Percentiles rank a stretch among this genome's conserved stretches.
phyloP scores from a whole-genome alignment of 2,329 filamentous ascomycete genomes.

The Ramichloridium luteum region DNA sequence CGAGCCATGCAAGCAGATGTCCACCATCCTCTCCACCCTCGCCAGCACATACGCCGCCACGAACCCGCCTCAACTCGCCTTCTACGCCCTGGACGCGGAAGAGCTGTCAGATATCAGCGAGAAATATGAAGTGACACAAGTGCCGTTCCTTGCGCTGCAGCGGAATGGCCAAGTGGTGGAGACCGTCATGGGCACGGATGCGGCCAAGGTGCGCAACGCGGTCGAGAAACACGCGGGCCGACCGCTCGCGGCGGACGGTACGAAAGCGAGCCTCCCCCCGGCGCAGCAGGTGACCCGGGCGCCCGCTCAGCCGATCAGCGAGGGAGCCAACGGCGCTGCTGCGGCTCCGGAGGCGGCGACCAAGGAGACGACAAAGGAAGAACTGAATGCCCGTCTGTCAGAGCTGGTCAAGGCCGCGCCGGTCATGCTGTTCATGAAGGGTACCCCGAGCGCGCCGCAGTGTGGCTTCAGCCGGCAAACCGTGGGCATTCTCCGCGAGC shows the following conservation, averaged over 20 bases:
- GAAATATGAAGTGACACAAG: slow-evolving; percentile 83
- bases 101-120: slow-evolving; percentile 87
- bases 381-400: slow-evolving; percentile 65
- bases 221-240: slow-evolving; percentile 66
- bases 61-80: slow-evolving; percentile 55
- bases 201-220: slow-evolving; percentile 67
- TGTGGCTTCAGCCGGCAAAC: slow-evolving; percentile 90
- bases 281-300: slow-evolving; percentile 25
- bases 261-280: slow-evolving; percentile 28
- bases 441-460: slow-evolving; percentile 74
- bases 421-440: slow-evolving; percentile 99
- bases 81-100: slow-evolving; percentile 88
- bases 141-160: slow-evolving; percentile 80
- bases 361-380: slow-evolving; percentile 54
- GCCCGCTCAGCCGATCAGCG: neutral
- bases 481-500: slow-evolving; percentile 74
- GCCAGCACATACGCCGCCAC: slow-evolving; percentile 70
- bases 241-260: slow-evolving; percentile 21
- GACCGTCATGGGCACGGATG: slow-evolving; percentile 80
- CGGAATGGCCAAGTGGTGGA: slow-evolving; percentile 65
- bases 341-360: slow-evolving; percentile 21
- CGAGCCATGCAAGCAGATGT: slow-evolving; percentile 90
- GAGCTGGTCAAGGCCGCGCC: slow-evolving; percentile 90
- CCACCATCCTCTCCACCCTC: slow-evolving; percentile 69
- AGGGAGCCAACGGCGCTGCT: too few relatives aligned